Base-by-base conservation (phyloP, 371 early-diverging fungal species). In the Chytridiales sp. region DNA sequence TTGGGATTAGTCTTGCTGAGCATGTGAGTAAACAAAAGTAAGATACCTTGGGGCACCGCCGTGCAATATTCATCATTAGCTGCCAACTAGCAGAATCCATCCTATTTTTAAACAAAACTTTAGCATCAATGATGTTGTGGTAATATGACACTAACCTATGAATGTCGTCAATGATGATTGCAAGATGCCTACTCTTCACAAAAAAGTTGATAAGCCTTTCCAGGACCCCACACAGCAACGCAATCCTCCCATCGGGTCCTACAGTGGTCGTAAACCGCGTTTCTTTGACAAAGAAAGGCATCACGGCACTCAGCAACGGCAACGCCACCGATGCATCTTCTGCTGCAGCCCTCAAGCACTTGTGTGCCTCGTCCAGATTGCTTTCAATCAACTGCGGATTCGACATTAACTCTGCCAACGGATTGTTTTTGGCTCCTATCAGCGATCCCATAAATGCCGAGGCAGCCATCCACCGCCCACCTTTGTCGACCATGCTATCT, bases 111-210 rank as follows among this genome's bases (percentile, higher is more conserved):
- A 13, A 44, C 19, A 44, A 44, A 6, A n/a, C 21, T 6, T 21
- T 11, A 13, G 6, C 24, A 8, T 22, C 15, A 44, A 6, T 22
- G 8, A 13, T 22, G 11, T 6, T 22, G 24, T 8, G 21, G 8
- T n/a, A 21, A 44, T 15, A 15, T 9, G 49, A 4, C 5, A 48
- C 57, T 27, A 44, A 42, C 57, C 57, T 42, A 9, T 56, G 43
- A 3, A 27, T 27, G 17, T 56, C 57, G 35, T 56, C 57, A 47
- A 56, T 44, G 32, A 47, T 42, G 17, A 56, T 44, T 4, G 57
- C 57, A 3, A 56, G 46, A 4, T 21, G 48, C 4, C 11, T 2
- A 8, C n/a, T 3, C 15, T 30, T 24, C 8, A 47, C 30, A 3
- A 56, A 22, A 22, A 2, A 17, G n/a, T 56, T 44, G 36, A 42